Evolutionary conservation across 179 eudicot species (phyloP), one percentile per base, ranked within the genome.

Genomic region (Beta corolliflora): DNA sequence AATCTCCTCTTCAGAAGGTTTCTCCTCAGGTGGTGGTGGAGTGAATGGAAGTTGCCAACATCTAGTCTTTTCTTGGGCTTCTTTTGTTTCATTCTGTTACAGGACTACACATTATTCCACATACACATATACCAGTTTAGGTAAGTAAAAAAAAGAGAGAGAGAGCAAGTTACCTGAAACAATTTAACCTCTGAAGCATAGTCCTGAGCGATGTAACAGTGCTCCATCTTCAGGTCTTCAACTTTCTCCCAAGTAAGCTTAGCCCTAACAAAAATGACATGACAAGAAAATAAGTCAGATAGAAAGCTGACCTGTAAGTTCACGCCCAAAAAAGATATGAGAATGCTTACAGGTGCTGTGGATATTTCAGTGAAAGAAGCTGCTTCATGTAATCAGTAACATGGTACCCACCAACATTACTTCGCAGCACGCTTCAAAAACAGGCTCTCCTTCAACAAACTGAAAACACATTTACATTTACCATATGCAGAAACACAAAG

Each of bases 141-240:
- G n/a, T 44, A 73, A 79, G 31, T 71, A 67, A 18, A 63, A 56
- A 29, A 13, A 50, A 59, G 25, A 73, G 67, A 73, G 55, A 48
- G 44, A 74, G 73, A 74, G 53, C 79, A 52, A 11, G 44, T 76
- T 79, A 92, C 99, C 95, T 94, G 91, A 90, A 96, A 96, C 75
- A 96, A 87, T 81, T 81, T 90, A 77, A 91, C 92, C 85, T 94
- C 99, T 68, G 96, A 83, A 66, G 86, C 89, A 82, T 96, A 96
- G 88, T 96, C 95, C 69, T 81, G 85, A 44, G 97, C 91, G 65
- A 96, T 84, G 84, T 94, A 96, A 84, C 99, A 94, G 83, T 96
- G 93, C 82, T 96, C 99, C 97, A 96, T 96, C 89, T 96, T 96
- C 82, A 96, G 89, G 80, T 96, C 99, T 89, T 96, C 99, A 79